Percentiles rank a stretch among this genome's conserved stretches.
Evolutionary conservation across 2,329 filamentous ascomycete genomes (phyloP).

Genomic region (Colletotrichum cordylinicola): DNA sequence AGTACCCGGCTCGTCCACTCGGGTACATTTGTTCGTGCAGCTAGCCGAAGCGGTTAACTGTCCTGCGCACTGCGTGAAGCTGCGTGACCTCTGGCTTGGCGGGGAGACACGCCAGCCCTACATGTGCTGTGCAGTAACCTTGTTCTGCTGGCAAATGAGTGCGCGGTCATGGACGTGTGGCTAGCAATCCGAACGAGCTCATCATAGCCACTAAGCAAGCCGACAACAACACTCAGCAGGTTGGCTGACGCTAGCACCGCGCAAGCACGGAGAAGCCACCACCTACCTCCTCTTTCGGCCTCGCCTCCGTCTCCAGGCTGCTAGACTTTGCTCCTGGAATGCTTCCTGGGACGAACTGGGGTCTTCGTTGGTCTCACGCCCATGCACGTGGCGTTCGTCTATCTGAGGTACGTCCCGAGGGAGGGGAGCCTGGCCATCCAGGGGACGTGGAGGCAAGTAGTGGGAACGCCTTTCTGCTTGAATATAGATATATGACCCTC

Average conservation of each 20-base stretch:
- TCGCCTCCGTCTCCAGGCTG: not conserved
- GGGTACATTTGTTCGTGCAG: not conserved
- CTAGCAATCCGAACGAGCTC: not conserved
- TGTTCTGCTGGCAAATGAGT: not conserved
- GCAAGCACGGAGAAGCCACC: constrained; percentile 7
- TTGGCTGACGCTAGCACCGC: constrained; percentile 10
- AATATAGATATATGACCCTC: constrained; percentile 6
- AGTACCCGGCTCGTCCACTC: constrained; percentile 3
- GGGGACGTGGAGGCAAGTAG: not conserved
- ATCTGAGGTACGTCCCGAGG: constrained; percentile 2
- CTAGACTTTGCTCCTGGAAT: not conserved
- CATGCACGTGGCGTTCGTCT: constrained; percentile 9
- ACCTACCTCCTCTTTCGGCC: not conserved
- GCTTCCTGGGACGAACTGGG: not conserved
- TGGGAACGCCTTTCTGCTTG: not conserved
- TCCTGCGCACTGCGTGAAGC: not conserved
- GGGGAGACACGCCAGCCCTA: constrained; percentile 12
- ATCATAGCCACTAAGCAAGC: not conserved
- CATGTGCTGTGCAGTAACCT: constrained; percentile 3
- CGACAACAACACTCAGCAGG: not conserved
- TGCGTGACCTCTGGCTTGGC: not conserved
- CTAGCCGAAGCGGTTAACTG: constrained; percentile 6
- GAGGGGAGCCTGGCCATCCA: not conserved
- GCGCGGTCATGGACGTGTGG: not conserved
- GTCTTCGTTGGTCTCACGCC: not conserved